Percentiles rank a stretch among this genome's conserved stretches.
Evolutionary conservation across 495 filamentous ascomycete genomes (phyloP).

Genomic region (Jackrogersella minutella): DNA sequence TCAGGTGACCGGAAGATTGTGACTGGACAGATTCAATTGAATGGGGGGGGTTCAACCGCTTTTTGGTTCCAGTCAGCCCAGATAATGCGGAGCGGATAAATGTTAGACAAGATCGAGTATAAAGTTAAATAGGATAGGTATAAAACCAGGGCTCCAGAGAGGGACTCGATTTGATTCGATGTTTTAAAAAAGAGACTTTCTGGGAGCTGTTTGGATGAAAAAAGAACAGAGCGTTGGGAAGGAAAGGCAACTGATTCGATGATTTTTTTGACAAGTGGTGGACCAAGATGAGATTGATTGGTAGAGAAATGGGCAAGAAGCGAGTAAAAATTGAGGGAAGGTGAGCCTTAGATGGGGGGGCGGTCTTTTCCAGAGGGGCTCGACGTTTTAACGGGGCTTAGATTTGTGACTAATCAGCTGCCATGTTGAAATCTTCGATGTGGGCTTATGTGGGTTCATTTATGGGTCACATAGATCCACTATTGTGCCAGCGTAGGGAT

Average conservation of each 20-base stretch:
- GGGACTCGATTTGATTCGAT: constrained; percentile 44
- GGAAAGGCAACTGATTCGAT: constrained; percentile 47
- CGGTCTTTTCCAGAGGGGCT: constrained; percentile 28
- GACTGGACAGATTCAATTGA: constrained; percentile 25
- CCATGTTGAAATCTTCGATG: constrained; percentile 42
- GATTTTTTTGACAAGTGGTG: constrained; percentile 44
- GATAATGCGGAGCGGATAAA: constrained; percentile 42
- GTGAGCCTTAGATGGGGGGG: constrained; percentile 26
- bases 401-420: constrained; percentile 48
- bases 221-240: constrained; percentile 41
- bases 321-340: constrained; percentile 45
- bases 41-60: background rate
- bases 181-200: constrained; percentile 42
- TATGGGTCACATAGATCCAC: constrained; percentile 5
- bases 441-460: constrained; percentile 13
- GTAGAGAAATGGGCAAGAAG: constrained; percentile 43
- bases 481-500: constrained; percentile 34
- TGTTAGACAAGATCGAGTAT: constrained; percentile 23
- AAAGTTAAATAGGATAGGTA: too few species aligned
- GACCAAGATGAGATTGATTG: constrained; percentile 49
- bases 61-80: constrained; percentile 33
- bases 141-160: constrained; percentile 29
- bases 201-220: constrained; percentile 46
- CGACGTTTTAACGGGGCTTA: constrained; percentile 46
- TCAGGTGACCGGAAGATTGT: constrained; percentile 35